Conservation (phyloP, 2,329 filamentous ascomycete genomes). For the Pseudocercospora musae region DNA sequence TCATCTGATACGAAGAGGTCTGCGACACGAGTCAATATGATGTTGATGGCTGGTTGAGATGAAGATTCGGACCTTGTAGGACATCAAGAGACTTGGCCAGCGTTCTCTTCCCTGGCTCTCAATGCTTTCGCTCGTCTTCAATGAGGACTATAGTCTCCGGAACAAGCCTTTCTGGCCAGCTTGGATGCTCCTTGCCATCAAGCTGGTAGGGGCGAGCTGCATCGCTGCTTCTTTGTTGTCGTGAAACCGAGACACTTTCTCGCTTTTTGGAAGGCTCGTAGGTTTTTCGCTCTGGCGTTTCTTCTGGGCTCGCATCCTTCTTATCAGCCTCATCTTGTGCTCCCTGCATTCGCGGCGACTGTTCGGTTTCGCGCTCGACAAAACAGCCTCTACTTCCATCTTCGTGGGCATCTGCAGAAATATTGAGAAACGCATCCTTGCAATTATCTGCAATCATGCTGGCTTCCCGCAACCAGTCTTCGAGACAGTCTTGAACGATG, state of each 20-base stretch:
- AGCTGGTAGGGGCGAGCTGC: background rate
- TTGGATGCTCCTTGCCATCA: background rate
- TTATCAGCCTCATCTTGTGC: background rate
- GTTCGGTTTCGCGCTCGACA: background rate
- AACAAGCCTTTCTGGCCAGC: background rate
- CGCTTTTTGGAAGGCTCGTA: too few relatives aligned
- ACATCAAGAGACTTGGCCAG: too few relatives aligned
- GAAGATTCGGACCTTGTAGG: too few relatives aligned
- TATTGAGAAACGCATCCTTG: background rate
- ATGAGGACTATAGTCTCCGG: background rate
- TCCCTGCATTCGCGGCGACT: background rate
- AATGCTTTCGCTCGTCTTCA: background rate
- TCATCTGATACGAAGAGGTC: too few relatives aligned
- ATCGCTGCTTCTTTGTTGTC: background rate
- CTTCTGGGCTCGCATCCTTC: background rate
- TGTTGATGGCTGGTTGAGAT: too few relatives aligned
- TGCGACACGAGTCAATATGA: too few relatives aligned
- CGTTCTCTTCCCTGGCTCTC: too few relatives aligned
- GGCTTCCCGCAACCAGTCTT: slow-evolving; percentile 2
- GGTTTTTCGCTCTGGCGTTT: too few relatives aligned
- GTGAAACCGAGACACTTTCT: background rate
- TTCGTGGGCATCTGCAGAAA: background rate
- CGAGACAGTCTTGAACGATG: slow-evolving; percentile 8
- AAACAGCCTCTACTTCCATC: slow-evolving; percentile 1
- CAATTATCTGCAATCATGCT: slow-evolving; percentile 1